Evolutionary conservation across 2,329 filamentous ascomycete genomes (phyloP), one percentile per base, ranked within the genome.

Genomic region (Herpotrichia juniperi): DNA sequence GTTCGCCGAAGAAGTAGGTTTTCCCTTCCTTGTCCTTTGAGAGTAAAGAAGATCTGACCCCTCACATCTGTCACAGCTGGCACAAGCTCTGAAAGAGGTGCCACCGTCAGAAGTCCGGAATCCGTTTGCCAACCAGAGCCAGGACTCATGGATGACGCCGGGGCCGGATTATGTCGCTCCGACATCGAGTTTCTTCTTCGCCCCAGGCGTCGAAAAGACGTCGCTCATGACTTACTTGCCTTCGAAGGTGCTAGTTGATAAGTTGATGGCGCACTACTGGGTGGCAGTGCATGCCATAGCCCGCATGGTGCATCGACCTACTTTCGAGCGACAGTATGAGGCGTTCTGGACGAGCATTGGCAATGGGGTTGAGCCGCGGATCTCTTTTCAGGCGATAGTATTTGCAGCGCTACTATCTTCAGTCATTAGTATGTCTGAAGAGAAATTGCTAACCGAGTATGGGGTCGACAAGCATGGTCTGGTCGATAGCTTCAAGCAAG

Each of bases 341-440:
- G 70, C 74, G 1, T 90, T 92, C 62, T 90, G 88, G 86, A 79
- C 81, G 3, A 80, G 85, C 37, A 79, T 89, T 28, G 74, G 75
- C 9, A 74, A 78, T 8, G 83, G 83, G 3, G 79, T 82, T 34
- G 86, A 90, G 68, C 87, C 88, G 7, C 76, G 83, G 2, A 74
- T 80, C 17, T 87, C 87, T 3, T 78, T 85, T 11, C 87, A 91
- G 68, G 86, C 88, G 1, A 75, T 91, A 21, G 78, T 91, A 0
- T 89, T 90, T 64, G 84, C 87, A 0, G 83, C 83, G 7, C 79
- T 90, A 74, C 87, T 93, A 59, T 87, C 86, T 34, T 87, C 86
- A 1, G 81, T 85, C 4, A 81, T 90, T 42, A 89, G 87, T 59
- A 81, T 90, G 78, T 76, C 81, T 9, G 83, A 87, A 48, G 74